Conservation (phyloP, 2,329 filamentous ascomycete genomes). For the Grosmannia penicillata region DNA sequence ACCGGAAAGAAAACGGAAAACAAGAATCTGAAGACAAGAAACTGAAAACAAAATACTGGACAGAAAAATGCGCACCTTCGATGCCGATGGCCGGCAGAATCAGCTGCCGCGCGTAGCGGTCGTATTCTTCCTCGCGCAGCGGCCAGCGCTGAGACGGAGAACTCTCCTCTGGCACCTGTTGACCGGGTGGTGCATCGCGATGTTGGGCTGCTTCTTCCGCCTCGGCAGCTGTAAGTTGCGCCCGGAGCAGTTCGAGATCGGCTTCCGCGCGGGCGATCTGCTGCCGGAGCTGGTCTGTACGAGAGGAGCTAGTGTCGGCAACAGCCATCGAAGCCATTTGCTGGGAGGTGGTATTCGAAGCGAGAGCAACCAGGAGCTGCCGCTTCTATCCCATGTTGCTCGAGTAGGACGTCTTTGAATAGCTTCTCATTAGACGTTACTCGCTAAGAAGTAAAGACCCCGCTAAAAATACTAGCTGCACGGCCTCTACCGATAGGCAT, state of each 20-base stretch:
- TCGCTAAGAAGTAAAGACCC: too few species aligned
- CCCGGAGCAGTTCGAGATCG: slow-evolving; percentile 29
- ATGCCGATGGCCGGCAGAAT: slow-evolving; percentile 74
- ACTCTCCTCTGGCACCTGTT: too few species aligned
- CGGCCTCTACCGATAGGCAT: too few species aligned
- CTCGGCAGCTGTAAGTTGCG: slow-evolving; percentile 28
- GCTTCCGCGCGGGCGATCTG: slow-evolving; percentile 33
- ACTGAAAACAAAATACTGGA: neutral
- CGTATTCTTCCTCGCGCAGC: slow-evolving; percentile 58
- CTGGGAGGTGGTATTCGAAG: neutral
- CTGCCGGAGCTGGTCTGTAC: slow-evolving; percentile 21
- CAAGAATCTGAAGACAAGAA: neutral
- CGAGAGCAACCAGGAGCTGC: too few species aligned
- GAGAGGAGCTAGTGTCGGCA: slow-evolving; percentile 3
- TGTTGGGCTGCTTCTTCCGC: slow-evolving; percentile 9
- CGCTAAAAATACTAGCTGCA: too few species aligned
- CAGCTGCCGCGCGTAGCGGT: slow-evolving; percentile 78
- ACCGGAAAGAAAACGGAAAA: neutral
- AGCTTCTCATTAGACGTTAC: too few species aligned
- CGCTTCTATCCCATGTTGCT: too few species aligned
- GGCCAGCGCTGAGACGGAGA: slow-evolving; percentile 56
- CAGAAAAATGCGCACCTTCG: slow-evolving; percentile 32
- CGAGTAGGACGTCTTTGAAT: too few species aligned
- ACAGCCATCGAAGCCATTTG: neutral
- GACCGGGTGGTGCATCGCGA: neutral